These are phyloP conservation scores for Umbelopsis ramanniana DNA, from an alignment of 192 early-diverging fungal genomes.

Conservation along the genomic window DNA sequence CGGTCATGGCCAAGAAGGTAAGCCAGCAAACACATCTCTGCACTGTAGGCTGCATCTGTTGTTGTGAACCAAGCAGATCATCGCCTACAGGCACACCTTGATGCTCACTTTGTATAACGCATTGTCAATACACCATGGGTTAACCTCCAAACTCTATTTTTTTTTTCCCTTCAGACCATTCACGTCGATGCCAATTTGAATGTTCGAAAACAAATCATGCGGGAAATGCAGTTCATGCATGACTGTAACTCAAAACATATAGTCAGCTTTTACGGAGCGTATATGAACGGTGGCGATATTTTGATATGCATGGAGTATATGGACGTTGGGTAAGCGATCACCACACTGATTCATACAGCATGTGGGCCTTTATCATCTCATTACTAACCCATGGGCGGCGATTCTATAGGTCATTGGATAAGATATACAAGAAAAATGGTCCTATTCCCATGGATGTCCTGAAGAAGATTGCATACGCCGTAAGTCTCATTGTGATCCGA, in stretches of 20 bases:
- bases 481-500: conserved; percentile 33
- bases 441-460: conserved; percentile 88
- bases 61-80: neutral
- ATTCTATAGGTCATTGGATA: conserved; percentile 78
- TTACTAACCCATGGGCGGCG: neutral
- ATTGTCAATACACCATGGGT: neutral
- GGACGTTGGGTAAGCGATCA: conserved; percentile 78
- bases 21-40: neutral
- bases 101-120: neutral
- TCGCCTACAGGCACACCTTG: neutral
- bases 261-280: conserved; percentile 97
- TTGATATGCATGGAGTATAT: conserved; percentile 98
- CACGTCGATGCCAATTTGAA: conserved; percentile 60
- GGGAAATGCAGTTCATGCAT: conserved; percentile 95
- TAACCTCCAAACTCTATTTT: neutral
- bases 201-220: conserved; percentile 87
- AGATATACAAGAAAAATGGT: conserved; percentile 90
- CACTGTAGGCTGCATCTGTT: neutral
- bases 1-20: conserved; percentile 95
- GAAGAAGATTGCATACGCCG: conserved; percentile 82
- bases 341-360: neutral
- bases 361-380: neutral
- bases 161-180: conserved; percentile 27
- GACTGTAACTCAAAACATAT: conserved; percentile 95
- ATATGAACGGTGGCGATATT: conserved; percentile 79